Base-by-base conservation (phyloP, 208 protist species). In the Crithidia acanthocephali region DNA sequence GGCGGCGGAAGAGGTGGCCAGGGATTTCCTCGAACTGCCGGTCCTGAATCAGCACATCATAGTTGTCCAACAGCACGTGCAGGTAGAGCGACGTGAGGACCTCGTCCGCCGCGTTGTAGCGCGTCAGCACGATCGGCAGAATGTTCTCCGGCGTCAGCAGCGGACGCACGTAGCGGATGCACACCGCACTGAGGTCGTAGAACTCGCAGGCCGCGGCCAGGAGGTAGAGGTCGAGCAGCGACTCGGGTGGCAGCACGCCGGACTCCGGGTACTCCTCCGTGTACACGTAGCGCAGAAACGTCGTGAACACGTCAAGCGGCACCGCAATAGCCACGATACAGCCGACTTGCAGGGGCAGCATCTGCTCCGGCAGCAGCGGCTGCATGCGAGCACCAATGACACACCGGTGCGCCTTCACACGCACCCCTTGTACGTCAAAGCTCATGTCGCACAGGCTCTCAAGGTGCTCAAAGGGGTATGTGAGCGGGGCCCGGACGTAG, bases 1-100 rank as follows among this genome's bases (percentile, higher is more conserved):
- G 81, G 25, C 90, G 85, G 13, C 92, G 85, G 76, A 93, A 94
- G n/a, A 97, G 76, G 57, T 97, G 89, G 9, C 92, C 92, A 0
- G 92, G 92, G 56, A 97, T 95, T 64, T 94, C 83, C 73, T 97
- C 92, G 68, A 95, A 97, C 74, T 91, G 81, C 37, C 80, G 82
- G 67, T 97, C 88, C 63, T 92, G 79, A 52, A 97, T 97, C 32
- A 97, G 88, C 11, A 57, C 37, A 57, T 97, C 92, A 78, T 97
- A 97, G 79, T 86, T 88, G 35, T 93, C 87, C 9, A 94, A 69
- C 20, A 97, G 79, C 32, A 94, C 88, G 53, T 77, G 70, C 59
- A 97, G 79, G 69, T 95, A 97, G 44, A 97, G 75, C 1, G 90
- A 76, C 52, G 83, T 94, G 28, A 97, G 85, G 23, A 93, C 84